Conservation (phyloP, 1,139 yeast species). For the Arxiozyma slooffiae region DNA sequence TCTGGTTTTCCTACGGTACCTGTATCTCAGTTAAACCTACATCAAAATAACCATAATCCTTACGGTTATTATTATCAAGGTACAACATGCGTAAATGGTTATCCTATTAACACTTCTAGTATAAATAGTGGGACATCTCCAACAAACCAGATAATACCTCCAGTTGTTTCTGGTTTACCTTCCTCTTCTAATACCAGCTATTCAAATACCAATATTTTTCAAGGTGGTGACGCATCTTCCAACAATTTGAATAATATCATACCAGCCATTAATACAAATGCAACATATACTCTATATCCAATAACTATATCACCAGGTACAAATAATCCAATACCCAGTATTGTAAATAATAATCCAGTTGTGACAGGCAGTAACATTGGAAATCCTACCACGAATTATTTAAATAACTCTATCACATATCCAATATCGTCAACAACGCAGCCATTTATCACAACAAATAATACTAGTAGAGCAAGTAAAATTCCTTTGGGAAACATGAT, state of each 20-base stretch:
- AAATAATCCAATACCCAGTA: neutral
- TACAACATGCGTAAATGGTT: neutral
- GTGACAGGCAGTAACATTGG: neutral
- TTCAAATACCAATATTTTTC: neutral
- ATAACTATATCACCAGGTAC: neutral
- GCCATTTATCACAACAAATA: neutral
- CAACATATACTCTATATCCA: neutral
- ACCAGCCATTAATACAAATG: neutral
- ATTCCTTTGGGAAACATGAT: neutral
- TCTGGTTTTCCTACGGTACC: neutral
- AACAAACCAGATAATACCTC: neutral
- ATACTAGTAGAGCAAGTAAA: neutral
- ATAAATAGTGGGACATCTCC: neutral
- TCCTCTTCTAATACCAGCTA: neutral
- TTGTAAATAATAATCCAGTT: neutral
- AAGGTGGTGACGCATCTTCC: neutral
- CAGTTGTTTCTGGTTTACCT: neutral
- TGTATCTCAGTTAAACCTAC: neutral
- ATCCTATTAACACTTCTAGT: neutral
- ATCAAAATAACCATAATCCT: neutral
- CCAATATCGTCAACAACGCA: neutral
- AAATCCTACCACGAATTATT: neutral
- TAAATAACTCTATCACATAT: neutral
- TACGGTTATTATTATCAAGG: neutral
- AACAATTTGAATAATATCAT: neutral